Conservation (phyloP, 768 basidiomycete genomes). For the Leucocoprinus sp. region DNA sequence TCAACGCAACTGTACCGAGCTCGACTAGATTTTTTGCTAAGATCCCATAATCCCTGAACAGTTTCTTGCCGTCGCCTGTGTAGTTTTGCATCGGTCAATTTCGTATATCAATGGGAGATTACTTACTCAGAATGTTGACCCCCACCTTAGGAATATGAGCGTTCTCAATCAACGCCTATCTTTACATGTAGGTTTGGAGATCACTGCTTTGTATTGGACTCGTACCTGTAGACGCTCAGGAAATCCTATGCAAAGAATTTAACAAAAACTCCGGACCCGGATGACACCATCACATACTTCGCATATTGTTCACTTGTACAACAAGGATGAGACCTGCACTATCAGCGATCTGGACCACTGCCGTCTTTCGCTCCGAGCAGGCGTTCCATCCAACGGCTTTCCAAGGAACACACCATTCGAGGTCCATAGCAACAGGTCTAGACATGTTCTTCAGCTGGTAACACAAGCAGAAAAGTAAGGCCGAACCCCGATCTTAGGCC, state of each 20-base stretch:
- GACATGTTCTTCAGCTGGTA: too few species aligned
- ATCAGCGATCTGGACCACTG: constrained; percentile 27
- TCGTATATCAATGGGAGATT: too few species aligned
- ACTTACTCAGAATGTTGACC: constrained; percentile 26
- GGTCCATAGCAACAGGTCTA: constrained; percentile 25
- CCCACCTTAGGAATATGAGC: constrained; percentile 23
- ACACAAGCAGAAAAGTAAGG: too few species aligned
- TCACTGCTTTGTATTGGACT: too few species aligned
- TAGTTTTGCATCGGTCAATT: not conserved
- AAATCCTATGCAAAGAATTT: constrained; percentile 18
- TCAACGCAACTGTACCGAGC: constrained; percentile 23
- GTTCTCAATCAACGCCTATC: constrained; percentile 24
- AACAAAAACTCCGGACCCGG: too few species aligned
- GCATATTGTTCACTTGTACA: constrained; percentile 23
- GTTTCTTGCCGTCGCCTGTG: constrained; percentile 30
- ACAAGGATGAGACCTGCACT: constrained; percentile 23
- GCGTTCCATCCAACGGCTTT: not conserved
- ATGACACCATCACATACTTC: too few species aligned
- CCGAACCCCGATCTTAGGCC: constrained; percentile 19
- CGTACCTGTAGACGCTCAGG: constrained; percentile 21
- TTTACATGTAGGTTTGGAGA: not conserved
- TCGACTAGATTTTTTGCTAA: constrained; percentile 26
- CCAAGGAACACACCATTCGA: constrained; percentile 24
- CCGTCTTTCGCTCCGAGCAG: constrained; percentile 17
- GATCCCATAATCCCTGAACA: constrained; percentile 32